A percentile compares a stretch with the other conserved stretches of the same genome.
These are phyloP conservation scores for Gaeumannomyces sp. DNA, from an alignment of 2,329 filamentous ascomycete species.

Conservation along the genomic window DNA sequence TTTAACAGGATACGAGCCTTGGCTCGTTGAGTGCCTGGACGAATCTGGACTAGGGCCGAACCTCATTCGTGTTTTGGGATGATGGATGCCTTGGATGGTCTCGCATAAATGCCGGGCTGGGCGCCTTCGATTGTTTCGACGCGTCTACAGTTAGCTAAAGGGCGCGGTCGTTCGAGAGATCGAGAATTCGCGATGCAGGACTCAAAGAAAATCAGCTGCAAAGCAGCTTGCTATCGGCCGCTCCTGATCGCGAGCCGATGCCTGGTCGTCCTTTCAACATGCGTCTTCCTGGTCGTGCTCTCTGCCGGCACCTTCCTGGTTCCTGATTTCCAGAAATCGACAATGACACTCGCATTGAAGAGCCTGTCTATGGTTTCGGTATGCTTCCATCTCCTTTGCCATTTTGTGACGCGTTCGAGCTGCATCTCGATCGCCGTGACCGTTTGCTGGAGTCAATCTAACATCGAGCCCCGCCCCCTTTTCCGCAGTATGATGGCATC, in stretches of 20 bases:
- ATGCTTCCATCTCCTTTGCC: not conserved
- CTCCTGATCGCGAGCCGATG: conserved; percentile 4
- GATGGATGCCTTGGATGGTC: not conserved
- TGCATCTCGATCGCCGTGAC: too few species aligned
- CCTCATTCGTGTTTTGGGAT: not conserved
- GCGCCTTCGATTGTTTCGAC: not conserved
- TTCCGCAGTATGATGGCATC: conserved; percentile 5
- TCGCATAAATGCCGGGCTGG: not conserved
- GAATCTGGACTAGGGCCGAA: not conserved
- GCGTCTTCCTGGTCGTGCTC: not conserved
- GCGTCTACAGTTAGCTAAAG: too few species aligned
- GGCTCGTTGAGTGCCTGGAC: too few species aligned
- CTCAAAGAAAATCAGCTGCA: not conserved
- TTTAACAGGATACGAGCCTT: not conserved
- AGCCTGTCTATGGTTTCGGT: conserved; percentile 9
- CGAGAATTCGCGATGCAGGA: not conserved
- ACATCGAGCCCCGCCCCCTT: not conserved
- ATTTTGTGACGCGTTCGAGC: too few species aligned
- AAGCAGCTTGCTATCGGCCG: not conserved
- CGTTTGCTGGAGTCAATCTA: not conserved
- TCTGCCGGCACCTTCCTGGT: conserved; percentile 5
- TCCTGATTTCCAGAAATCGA: too few species aligned
- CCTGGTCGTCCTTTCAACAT: not conserved
- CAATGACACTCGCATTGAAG: conserved; percentile 3
- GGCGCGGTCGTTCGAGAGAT: too few species aligned